Conservation (phyloP, 2,329 filamentous ascomycete species). For the Colletotrichum cereale region DNA sequence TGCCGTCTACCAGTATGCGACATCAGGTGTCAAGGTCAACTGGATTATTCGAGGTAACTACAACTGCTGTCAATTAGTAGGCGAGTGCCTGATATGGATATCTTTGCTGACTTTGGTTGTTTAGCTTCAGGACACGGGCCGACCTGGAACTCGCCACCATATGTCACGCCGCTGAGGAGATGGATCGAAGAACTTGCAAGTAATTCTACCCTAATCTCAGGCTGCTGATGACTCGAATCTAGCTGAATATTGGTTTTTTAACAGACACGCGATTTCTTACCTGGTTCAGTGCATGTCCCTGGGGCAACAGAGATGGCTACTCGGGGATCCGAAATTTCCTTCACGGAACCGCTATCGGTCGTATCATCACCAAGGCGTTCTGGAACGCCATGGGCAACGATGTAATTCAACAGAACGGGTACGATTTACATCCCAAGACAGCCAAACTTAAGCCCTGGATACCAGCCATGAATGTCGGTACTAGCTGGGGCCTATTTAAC, state of each 20-base stretch:
- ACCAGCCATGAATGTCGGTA: constrained; percentile 64
- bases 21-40: constrained; percentile 66
- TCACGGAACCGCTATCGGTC: constrained; percentile 68
- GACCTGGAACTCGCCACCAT: constrained; percentile 68
- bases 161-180: constrained; percentile 74
- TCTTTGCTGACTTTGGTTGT: not conserved
- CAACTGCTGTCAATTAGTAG: not conserved
- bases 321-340: constrained; percentile 65
- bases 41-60: constrained; percentile 68
- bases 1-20: constrained; percentile 71
- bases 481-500: constrained; percentile 70
- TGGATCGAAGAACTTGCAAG: constrained; percentile 76
- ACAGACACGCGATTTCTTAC: constrained; percentile 73
- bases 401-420: constrained; percentile 64
- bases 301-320: constrained; percentile 74
- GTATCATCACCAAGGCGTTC: constrained; percentile 66
- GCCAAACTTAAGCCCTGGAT: constrained; percentile 68
- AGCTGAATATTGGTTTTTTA: not conserved
- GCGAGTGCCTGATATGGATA: not conserved
- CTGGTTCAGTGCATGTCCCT: constrained; percentile 82
- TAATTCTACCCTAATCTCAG: constrained; percentile 43
- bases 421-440: constrained; percentile 64
- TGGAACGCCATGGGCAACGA: constrained; percentile 70
- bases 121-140: constrained; percentile 67
- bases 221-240: not conserved